Evolutionary conservation across 169 alveolate species (phyloP), one percentile per base, ranked within the genome.

Genomic region (Eimeria necatrix): DNA sequence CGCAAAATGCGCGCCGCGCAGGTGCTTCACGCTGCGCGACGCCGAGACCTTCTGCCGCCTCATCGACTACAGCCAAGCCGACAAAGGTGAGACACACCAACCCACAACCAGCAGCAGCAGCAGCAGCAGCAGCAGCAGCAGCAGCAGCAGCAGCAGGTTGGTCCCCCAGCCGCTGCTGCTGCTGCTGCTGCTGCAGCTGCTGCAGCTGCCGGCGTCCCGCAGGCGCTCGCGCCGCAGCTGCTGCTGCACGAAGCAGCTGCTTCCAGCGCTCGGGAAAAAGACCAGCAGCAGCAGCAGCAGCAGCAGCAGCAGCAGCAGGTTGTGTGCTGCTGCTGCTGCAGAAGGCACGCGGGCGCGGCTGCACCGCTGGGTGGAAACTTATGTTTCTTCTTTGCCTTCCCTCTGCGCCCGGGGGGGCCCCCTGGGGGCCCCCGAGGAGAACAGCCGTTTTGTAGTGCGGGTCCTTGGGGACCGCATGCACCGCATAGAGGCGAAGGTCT

Each of bases 361-460:
- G 53, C 95, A 60, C 48, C 51, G 26, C 4, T 91, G 95, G 95
- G 95, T 91, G 4, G 95, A 91, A 56, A 26, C 64, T 20, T 91
- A 64, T 84, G 84, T 91, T 56, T 51, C 81, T 24, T 83, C 94
- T 14, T 22, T 70, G 18, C 94, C 94, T 0, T 53, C 73, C 20
- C 20, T 68, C 52, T 68, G 87, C 60, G 26, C 24, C 52, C 80
- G 93, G 83, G 68, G 93, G 7, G 48, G 59, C 51, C 52, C 5
- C 53, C 71, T 61, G 46, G 74, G 56, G 16, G 70, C 71, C 6
- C 8, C 32, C 9, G 70, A 32, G 22, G 41, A 22, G 70, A 20
- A 51, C 71, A 6, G 14, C 51, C 89, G 89, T 14, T 12, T 88
- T 20, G 61, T 71, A 26, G 73, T 86, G 70, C 94, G 94, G 56